Conservation (phyloP, 345 rosid genomes). For the Aethionema arabicum region DNA sequence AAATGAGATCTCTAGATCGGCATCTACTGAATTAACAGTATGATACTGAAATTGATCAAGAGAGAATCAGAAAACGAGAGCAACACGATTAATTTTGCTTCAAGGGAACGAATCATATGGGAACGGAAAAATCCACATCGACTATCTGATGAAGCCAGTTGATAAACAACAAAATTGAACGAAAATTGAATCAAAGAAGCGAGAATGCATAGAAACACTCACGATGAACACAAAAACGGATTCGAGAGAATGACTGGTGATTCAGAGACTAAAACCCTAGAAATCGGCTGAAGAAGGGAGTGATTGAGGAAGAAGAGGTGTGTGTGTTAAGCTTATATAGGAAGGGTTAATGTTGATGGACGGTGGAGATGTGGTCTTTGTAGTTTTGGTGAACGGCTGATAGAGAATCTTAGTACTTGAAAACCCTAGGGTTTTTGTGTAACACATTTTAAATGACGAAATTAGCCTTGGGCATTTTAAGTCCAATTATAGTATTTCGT, state of each 20-base stretch:
- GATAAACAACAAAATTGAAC: background rate
- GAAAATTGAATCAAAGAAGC: background rate
- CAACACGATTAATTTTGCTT: conserved; percentile 70
- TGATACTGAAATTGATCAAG: background rate
- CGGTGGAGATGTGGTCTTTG: conserved; percentile 12
- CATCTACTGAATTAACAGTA: conserved; percentile 17
- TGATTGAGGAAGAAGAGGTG: fast-evolving
- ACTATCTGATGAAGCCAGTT: conserved; percentile 81
- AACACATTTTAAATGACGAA: conserved; percentile 3
- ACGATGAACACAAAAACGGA: background rate
- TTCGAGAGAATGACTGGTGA: background rate
- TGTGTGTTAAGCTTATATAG: conserved; percentile 19
- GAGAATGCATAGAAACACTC: background rate
- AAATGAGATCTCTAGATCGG: conserved; percentile 10
- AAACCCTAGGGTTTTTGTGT: conserved; percentile 27
- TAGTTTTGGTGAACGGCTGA: background rate
- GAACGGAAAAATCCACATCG: conserved; percentile 63
- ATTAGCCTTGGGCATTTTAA: conserved; percentile 9
- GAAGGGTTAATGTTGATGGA: background rate
- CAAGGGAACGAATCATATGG: conserved; percentile 90
- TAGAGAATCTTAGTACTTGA: background rate
- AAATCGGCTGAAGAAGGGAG: conserved; percentile 9
- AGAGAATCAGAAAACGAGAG: conserved; percentile 12
- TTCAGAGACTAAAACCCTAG: conserved; percentile 3
- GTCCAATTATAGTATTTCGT: background rate